A percentile compares a stretch with the other conserved stretches of the same genome.
These are phyloP conservation scores for Fusarium fujikuroi DNA, from an alignment of 2,329 filamentous ascomycete genomes.

Conservation along the genomic window DNA sequence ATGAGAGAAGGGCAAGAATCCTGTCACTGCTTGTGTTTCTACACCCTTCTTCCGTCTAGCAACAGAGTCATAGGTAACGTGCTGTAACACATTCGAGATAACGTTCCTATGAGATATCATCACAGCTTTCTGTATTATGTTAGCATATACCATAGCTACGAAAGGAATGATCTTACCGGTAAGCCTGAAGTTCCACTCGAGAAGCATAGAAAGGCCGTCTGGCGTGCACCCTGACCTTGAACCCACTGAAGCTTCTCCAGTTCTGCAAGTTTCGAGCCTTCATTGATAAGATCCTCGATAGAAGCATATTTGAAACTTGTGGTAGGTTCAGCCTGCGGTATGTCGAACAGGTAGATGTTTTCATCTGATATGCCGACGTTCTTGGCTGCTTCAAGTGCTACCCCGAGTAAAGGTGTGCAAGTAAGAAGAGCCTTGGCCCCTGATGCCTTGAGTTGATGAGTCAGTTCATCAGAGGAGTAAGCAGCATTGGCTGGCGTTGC, in stretches of 20 bases:
- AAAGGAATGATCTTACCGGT: conserved; percentile 60
- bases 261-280: conserved; percentile 66
- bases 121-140: conserved; percentile 81
- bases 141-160: accelerated
- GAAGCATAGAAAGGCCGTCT: conserved; percentile 81
- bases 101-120: conserved; percentile 85
- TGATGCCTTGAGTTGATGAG: conserved; percentile 76
- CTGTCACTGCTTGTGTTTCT: conserved; percentile 63
- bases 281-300: conserved; percentile 70
- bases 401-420: conserved; percentile 71
- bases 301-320: conserved; percentile 63
- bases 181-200: conserved; percentile 83
- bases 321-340: conserved; percentile 57
- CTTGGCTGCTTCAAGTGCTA: conserved; percentile 71
- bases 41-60: conserved; percentile 50
- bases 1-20: conserved; percentile 80
- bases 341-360: conserved; percentile 74
- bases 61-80: conserved; percentile 56
- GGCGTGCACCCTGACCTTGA: conserved; percentile 72
- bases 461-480: conserved; percentile 75
- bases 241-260: conserved; percentile 64
- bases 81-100: conserved; percentile 78
- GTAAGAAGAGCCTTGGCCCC: conserved; percentile 77
- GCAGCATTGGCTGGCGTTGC: conserved; percentile 79
- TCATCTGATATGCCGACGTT: conserved; percentile 70